Percentiles rank a stretch among this genome's conserved stretches.
These are phyloP conservation scores for Bipolaris victoriae DNA, from an alignment of 2,329 filamentous ascomycete genomes.

Conservation along the genomic window DNA sequence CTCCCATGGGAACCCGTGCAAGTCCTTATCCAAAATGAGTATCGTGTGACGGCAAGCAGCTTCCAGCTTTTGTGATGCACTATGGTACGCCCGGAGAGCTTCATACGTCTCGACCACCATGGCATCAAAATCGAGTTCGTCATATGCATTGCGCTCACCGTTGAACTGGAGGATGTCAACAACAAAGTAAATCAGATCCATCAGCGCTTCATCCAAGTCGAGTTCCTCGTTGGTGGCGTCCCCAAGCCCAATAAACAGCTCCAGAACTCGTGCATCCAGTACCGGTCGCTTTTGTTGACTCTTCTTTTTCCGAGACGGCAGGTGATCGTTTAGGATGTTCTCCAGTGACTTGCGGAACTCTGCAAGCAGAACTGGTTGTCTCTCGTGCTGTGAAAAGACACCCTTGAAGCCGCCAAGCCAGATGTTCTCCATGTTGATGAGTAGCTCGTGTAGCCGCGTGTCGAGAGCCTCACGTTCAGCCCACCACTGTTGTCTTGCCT, in stretches of 20 bases:
- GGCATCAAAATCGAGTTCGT: conserved; percentile 93
- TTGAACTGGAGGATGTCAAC: conserved; percentile 97
- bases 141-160: conserved; percentile 93
- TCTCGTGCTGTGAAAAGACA: conserved; percentile 79
- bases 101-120: conserved; percentile 90
- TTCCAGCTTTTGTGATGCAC: conserved; percentile 50
- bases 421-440: conserved; percentile 85
- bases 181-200: conserved; percentile 92
- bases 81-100: conserved; percentile 79
- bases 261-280: conserved; percentile 73
- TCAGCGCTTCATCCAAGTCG: conserved; percentile 87
- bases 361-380: conserved; percentile 68
- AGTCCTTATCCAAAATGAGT: conserved; percentile 85
- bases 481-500: conserved; percentile 88
- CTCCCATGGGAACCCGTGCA: conserved; percentile 96
- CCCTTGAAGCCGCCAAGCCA: conserved; percentile 96
- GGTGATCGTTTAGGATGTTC: conserved; percentile 77
- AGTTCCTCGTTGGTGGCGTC: conserved; percentile 69
- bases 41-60: conserved; percentile 71
- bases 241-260: conserved; percentile 86
- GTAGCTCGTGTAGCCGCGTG: conserved; percentile 73
- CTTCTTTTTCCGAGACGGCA: conserved; percentile 79
- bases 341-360: conserved; percentile 81
- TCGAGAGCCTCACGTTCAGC: conserved; percentile 82
- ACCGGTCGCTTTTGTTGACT: conserved; percentile 56